Percentiles rank a stretch among this genome's conserved stretches.
Evolutionary conservation across 2,329 filamentous ascomycete genomes (phyloP).

Genomic region (Furcasterigmium furcatum): DNA sequence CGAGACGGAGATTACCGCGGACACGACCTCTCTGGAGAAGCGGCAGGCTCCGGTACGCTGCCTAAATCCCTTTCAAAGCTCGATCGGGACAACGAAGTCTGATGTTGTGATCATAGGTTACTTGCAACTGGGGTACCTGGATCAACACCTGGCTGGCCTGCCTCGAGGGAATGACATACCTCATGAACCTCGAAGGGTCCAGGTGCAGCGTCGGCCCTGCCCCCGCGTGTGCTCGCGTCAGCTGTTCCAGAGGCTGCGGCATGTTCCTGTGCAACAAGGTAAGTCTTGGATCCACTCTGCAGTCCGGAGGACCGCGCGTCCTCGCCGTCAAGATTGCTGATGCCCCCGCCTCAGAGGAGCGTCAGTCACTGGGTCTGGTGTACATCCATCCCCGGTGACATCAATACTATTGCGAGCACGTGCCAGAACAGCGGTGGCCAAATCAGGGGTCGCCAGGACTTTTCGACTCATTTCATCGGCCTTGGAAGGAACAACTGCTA

Average conservation of each 20-base stretch:
- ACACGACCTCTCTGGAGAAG: neutral
- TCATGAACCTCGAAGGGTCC: neutral
- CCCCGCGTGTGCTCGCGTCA: neutral
- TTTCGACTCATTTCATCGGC: neutral
- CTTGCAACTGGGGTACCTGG: neutral
- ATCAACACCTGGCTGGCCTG: neutral
- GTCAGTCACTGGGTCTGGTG: neutral
- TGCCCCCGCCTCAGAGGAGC: neutral
- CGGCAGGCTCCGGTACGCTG: neutral
- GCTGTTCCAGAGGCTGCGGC: neutral
- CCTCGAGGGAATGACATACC: neutral
- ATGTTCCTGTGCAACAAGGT: conserved; percentile 3
- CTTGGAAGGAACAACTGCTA: neutral
- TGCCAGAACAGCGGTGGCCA: neutral
- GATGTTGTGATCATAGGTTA: neutral
- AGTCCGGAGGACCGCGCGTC: neutral
- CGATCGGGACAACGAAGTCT: too few relatives aligned
- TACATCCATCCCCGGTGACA: neutral
- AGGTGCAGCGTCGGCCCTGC: neutral
- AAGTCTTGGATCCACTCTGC: neutral
- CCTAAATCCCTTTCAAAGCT: too few relatives aligned
- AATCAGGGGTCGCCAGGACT: neutral
- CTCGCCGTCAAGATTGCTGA: neutral
- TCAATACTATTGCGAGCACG: neutral
- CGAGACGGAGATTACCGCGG: neutral